Base-by-base conservation (phyloP, 192 early-diverging fungal genomes). In the Geranomyces variabilis region DNA sequence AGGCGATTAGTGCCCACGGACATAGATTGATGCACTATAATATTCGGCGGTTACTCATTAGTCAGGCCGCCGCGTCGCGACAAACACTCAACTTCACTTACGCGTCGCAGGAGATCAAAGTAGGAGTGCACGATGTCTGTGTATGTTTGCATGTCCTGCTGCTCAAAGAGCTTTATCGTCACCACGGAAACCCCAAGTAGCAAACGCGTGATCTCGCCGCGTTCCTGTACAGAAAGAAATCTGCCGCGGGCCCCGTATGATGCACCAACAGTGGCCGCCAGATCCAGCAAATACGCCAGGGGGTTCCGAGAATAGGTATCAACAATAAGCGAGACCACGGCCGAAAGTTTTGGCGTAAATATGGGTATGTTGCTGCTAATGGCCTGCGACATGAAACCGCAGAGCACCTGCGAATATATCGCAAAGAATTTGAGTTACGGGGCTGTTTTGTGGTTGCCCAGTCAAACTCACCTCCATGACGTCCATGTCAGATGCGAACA, bases 391-490 rank as follows among this genome's bases (percentile, higher is more conserved):
- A 75, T 68, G 61, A 75, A 75, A 4, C 7, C 10, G 30, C 66
- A 68, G 14, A 75, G 73, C 15, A 34, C 56, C 66, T 69, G 24
- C 17, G 31, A 1, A 31, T 33, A 5, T 7, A 6, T 17, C 7
- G 58, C 15, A 24, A 26, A 53, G 51, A 6, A 26, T 34, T 22
- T 62, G 26, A 34, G 0, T 63, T 13, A 21, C 26, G 61, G n/a
- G n/a, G n/a, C n/a, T n/a, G n/a, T n/a, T n/a, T n/a, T n/a, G n/a
- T 26, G 61, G 12, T 34, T 10, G 24, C 9, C 26, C 22, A 14
- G n/a, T 26, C 29, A 0, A 68, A 29, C 62, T 70, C 28, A 77
- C 76, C 66, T 73, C 66, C 72, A 80, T 74, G n/a, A 76, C 71
- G 29, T 73, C 59, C 30, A 69, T 73, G 41, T 76, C 79, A 30